These are phyloP conservation scores for Fraxinus anomala DNA, from an alignment of 257 asterid genomes.

Conservation along the genomic window DNA sequence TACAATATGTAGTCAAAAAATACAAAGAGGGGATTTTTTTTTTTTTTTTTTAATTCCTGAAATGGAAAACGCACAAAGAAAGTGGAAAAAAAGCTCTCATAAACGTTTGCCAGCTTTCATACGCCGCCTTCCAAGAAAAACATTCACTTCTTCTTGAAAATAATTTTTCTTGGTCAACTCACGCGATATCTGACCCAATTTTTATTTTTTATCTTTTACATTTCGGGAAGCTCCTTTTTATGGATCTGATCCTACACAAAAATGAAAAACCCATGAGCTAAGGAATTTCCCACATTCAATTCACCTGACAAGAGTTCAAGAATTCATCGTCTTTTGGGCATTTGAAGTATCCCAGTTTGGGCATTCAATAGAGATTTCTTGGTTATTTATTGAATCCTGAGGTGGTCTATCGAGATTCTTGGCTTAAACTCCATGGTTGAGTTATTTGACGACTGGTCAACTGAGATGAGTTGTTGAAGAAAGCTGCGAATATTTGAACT, in stretches of 20 bases:
- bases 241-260: constrained; percentile 27
- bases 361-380: constrained; percentile 1
- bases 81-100: not conserved
- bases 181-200: constrained; percentile 36
- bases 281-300: not conserved
- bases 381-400: constrained; percentile 13
- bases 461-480: constrained; percentile 33
- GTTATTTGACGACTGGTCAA: constrained; percentile 27
- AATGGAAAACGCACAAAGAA: constrained; percentile 12
- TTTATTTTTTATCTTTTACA: constrained; percentile 17
- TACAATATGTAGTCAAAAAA: no score
- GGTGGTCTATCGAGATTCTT: constrained; percentile 26
- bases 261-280: constrained; percentile 15
- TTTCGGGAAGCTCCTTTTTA: constrained; percentile 17
- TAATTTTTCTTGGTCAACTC: constrained; percentile 36
- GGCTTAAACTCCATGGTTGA: constrained; percentile 20
- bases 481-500: constrained; percentile 42
- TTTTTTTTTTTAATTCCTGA: no score
- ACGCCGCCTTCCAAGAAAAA: constrained; percentile 16
- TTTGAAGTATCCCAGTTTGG: constrained; percentile 22
- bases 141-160: constrained; percentile 22
- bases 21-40: no score
- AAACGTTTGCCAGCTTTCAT: constrained; percentile 15
- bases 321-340: not conserved
- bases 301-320: not conserved